Base-by-base conservation (phyloP, 371 early-diverging fungal species). In the Saksenaea oblongispora region DNA sequence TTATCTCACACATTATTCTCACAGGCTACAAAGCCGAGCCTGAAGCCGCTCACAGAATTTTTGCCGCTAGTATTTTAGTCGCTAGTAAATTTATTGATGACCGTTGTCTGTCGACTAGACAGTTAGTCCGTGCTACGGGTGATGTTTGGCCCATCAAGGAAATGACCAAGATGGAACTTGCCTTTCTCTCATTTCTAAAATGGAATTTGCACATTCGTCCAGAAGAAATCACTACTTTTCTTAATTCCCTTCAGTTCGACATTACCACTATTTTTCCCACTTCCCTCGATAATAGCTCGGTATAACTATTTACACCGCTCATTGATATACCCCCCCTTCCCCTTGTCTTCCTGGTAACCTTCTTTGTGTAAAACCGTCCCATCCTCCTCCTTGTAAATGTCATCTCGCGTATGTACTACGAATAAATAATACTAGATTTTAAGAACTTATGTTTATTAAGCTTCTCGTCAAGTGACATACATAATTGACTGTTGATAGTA, bases 131-230 rank as follows among this genome's bases (percentile, higher is more conserved):
- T 61, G 82, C 79, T 17, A 75, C 82, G 0, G 82, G 82, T 13
- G 79, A 82, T 59, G 79, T 82, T 10, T 82, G 82, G 82, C 72
- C 82, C 22, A 77, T 79, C 61, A 79, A 77, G 59, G 82, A 82
- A 59, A 82, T 79, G 37, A 77, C 82, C 18, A 72, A 74, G 27
- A 82, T 82, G 82, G 82, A 82, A 53, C 56, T 82, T 15, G 82
- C 78, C 4, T 75, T 82, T 28, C 60, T 82, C n/a, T 54, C 72
- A 3, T 82, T 82, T 42, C 62, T 82, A 31, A 70, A 79, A 47
- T 79, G 82, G 82, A 65, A 82, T 35, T 61, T 82, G 3, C 69
- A 72, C 57, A 69, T 82, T 54, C 71, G 68, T 39, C 66, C 63
- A 39, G 76, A 74, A 58, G 74, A 81, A 63, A 74, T 81, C 55